Conservation (phyloP, 1,139 yeast species). For the Pichia sp. region DNA sequence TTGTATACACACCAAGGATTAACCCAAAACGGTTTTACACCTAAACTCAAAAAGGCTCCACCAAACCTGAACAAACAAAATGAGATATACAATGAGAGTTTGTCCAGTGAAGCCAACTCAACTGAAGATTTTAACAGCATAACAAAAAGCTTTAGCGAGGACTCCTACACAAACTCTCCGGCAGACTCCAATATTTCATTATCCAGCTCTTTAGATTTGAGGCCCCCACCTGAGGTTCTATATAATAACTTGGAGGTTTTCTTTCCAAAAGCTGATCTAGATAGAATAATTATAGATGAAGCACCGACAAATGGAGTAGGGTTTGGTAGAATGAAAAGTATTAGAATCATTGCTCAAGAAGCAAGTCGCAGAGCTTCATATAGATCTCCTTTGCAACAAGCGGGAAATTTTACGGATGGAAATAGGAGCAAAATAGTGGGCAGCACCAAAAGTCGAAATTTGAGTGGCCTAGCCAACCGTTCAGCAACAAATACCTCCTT, state of each 20-base stretch:
- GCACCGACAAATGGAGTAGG: constrained; percentile 24
- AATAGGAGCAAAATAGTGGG: background rate
- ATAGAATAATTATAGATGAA: constrained; percentile 84
- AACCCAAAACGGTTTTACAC: background rate
- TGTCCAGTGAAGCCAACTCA: constrained; percentile 1
- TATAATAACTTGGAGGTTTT: constrained; percentile 87
- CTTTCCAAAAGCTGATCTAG: constrained; percentile 90
- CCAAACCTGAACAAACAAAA: background rate
- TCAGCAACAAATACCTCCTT: constrained; percentile 19
- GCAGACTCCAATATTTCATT: constrained; percentile 1
- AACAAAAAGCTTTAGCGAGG: background rate
- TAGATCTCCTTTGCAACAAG: background rate
- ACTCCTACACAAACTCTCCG: background rate
- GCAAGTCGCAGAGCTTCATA: constrained; percentile 60
- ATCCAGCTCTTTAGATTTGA: constrained; percentile 46
- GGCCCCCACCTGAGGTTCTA: constrained; percentile 94
- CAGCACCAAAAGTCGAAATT: background rate
- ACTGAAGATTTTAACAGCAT: background rate
- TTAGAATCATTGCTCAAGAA: constrained; percentile 88
- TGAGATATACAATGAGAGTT: background rate
- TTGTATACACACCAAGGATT: background rate
- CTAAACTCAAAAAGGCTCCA: background rate
- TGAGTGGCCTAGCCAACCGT: background rate
- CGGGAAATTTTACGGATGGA: background rate
- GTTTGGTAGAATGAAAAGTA: constrained; percentile 67